phyloP scores from a whole-genome alignment of 345 rosid genomes.

The Eucalyptus sp. region DNA sequence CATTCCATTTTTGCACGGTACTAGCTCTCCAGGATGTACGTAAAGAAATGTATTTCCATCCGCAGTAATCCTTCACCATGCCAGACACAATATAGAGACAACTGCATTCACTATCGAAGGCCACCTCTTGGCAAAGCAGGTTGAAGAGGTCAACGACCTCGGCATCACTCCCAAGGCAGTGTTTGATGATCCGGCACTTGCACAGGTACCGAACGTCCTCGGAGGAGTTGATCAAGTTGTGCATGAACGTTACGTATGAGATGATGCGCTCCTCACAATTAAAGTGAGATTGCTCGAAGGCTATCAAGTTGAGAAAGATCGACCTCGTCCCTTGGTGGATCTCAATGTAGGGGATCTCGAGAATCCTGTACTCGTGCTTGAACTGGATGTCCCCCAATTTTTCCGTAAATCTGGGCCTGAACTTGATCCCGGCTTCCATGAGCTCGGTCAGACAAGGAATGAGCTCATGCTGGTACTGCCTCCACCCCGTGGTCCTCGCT shows the following conservation, averaged over 20 bases:
- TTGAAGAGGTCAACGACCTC: too few species aligned
- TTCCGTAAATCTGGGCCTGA: accelerated
- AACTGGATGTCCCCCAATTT: too few species aligned
- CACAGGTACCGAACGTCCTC: too few species aligned
- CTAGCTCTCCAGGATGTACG: too few species aligned
- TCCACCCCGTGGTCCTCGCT: accelerated
- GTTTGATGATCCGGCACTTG: accelerated
- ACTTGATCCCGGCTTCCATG: accelerated
- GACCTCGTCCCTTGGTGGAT: too few species aligned
- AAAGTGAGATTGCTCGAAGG: too few species aligned
- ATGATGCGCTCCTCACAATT: accelerated
- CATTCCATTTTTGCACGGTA: accelerated
- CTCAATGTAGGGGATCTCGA: accelerated
- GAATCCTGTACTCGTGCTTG: accelerated
- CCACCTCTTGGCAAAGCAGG: too few species aligned
- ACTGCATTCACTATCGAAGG: accelerated
- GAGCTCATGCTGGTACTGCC: accelerated
- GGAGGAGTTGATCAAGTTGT: too few species aligned
- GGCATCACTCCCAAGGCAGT: too few species aligned
- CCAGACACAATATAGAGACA: accelerated
- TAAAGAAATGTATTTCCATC: accelerated
- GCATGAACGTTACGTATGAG: too few species aligned
- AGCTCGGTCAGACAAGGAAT: accelerated
- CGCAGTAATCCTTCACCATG: accelerated
- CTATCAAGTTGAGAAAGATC: too few species aligned